Conservation (phyloP, 208 protist species). For the Leishmania major region DNA sequence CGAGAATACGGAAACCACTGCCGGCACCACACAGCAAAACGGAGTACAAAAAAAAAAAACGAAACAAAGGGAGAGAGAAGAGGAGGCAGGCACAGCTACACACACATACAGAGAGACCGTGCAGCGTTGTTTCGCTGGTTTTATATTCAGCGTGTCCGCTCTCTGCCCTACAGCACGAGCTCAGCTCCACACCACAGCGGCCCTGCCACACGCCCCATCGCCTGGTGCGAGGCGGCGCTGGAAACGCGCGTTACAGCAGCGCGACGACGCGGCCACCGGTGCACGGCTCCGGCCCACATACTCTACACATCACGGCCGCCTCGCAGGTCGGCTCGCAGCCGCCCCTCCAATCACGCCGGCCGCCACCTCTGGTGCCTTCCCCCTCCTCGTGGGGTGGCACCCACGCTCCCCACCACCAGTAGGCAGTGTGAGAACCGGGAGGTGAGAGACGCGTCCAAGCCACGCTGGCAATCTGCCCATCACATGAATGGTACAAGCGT, state of each 20-base stretch:
- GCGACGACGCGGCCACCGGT: background rate
- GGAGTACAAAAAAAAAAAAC: background rate
- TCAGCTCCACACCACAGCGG: background rate
- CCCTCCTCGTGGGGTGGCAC: background rate
- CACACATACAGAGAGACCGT: background rate
- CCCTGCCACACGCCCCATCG: background rate
- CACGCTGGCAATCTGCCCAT: background rate
- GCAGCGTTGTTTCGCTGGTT: background rate
- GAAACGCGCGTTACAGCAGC: background rate
- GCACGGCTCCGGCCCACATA: background rate
- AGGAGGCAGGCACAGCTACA: background rate
- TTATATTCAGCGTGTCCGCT: background rate
- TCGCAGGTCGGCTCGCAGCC: background rate
- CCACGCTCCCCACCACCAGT: background rate
- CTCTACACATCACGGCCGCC: background rate
- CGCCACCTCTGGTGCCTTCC: background rate
- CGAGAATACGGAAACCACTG: background rate
- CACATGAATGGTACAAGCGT: background rate
- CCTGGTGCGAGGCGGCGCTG: background rate
- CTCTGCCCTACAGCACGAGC: background rate
- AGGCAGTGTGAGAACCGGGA: background rate
- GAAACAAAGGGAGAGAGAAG: background rate
- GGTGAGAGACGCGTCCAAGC: too few species aligned
- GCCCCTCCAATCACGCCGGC: background rate
- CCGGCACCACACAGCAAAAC: too few species aligned